phyloP scores from a whole-genome alignment of 1,284 basidiomycete species.

The Boletus semigastroideus region DNA sequence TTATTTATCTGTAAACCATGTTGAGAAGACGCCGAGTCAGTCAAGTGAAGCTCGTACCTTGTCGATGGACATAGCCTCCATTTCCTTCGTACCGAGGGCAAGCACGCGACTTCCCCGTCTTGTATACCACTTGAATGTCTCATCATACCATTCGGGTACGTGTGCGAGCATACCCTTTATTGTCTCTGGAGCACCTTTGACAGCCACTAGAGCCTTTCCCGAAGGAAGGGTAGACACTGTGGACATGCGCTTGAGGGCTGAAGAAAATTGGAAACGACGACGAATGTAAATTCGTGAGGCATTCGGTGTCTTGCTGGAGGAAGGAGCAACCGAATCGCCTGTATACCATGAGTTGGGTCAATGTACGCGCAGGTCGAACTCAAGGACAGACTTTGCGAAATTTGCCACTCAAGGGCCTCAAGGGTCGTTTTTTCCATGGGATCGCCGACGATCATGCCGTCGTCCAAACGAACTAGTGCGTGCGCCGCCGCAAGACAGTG shows the following conservation, averaged over 20 bases:
- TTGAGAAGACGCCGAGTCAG: background rate
- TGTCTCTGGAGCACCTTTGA: slow-evolving; percentile 95
- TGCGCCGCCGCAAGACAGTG: slow-evolving; percentile 93
- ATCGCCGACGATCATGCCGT: slow-evolving; percentile 93
- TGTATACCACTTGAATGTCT: slow-evolving; percentile 92
- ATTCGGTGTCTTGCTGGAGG: slow-evolving; percentile 52
- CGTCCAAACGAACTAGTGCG: slow-evolving; percentile 90
- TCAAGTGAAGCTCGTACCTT: slow-evolving; percentile 47
- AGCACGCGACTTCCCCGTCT: slow-evolving; percentile 88
- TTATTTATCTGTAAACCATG: slow-evolving; percentile 70
- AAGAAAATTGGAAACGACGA: slow-evolving; percentile 94
- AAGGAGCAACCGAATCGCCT: slow-evolving; percentile 71
- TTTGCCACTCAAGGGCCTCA: slow-evolving; percentile 88
- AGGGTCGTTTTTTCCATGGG: slow-evolving; percentile 99
- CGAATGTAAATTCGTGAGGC: slow-evolving; percentile 67
- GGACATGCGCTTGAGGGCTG: slow-evolving; percentile 94
- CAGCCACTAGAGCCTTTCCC: slow-evolving; percentile 62
- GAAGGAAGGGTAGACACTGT: slow-evolving; percentile 76
- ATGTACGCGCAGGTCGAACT: background rate
- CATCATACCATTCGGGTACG: slow-evolving; percentile 82
- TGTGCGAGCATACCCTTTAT: slow-evolving; percentile 80
- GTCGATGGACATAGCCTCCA: slow-evolving; percentile 64
- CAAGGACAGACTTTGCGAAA: slow-evolving; percentile 63
- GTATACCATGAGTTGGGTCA: background rate
- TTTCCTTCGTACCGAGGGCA: slow-evolving; percentile 84